Conservation (phyloP, 1,284 basidiomycete genomes). For the Cutaneotrichosporon cutaneum region DNA sequence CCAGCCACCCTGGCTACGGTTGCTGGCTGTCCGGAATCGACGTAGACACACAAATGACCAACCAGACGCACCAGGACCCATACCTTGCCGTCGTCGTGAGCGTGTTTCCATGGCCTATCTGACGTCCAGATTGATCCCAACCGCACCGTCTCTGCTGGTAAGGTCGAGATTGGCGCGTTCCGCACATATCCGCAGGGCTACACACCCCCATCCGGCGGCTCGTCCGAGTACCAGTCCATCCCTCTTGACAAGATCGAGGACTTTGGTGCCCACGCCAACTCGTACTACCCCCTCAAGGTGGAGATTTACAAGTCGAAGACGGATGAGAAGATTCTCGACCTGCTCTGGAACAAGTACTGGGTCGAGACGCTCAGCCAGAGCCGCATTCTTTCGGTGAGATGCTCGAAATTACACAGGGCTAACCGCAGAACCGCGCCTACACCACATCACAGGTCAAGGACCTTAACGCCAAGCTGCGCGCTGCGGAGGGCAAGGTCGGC, state of each 20-base stretch:
- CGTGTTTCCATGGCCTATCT: constrained; percentile 21
- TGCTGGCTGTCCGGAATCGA: constrained; percentile 98
- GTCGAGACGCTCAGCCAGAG: constrained; percentile 91
- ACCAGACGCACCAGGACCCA: constrained; percentile 92
- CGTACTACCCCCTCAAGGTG: constrained; percentile 91
- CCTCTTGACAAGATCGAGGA: constrained; percentile 94
- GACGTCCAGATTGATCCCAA: constrained; percentile 86
- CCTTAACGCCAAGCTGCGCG: constrained; percentile 75
- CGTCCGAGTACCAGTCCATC: constrained; percentile 85
- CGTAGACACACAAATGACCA: constrained; percentile 90
- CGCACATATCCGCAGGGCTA: constrained; percentile 78
- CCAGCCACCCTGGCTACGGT: constrained; percentile 84
- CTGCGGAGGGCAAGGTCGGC: constrained; percentile 30
- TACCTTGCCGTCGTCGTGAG: constrained; percentile 94
- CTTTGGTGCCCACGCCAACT: constrained; percentile 95
- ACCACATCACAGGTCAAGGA: constrained; percentile 84
- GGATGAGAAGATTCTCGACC: constrained; percentile 79
- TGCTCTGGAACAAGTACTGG: constrained; percentile 99
- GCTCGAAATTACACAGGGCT: not conserved
- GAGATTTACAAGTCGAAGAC: constrained; percentile 90
- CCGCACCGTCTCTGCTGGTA: constrained; percentile 93
- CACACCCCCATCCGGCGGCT: constrained; percentile 68
- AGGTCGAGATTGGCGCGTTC: constrained; percentile 98
- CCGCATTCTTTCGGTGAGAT: constrained; percentile 77
- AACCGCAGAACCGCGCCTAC: constrained; percentile 78